Conservation (phyloP, 768 basidiomycete genomes). For the Pisolithus marmoratus region DNA sequence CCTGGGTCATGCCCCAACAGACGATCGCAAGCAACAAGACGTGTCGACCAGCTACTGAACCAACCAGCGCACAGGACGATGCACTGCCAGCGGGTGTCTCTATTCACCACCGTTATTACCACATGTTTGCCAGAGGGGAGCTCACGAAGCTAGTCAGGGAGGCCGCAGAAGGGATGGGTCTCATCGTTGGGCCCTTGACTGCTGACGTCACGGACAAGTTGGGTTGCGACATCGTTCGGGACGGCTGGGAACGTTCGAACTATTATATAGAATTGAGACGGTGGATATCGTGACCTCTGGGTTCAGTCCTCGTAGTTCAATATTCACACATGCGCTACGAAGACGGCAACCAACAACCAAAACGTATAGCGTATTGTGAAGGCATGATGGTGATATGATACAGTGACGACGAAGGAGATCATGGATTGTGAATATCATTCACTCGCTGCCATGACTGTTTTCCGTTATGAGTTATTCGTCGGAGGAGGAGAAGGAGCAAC, state of each 20-base stretch:
- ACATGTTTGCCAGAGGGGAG: slow-evolving; percentile 88
- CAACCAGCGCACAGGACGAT: background rate
- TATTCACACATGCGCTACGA: slow-evolving; percentile 5
- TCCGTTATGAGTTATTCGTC: slow-evolving; percentile 9
- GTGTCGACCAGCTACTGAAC: slow-evolving; percentile 6
- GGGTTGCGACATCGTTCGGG: slow-evolving; percentile 64
- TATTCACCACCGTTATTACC: slow-evolving; percentile 88
- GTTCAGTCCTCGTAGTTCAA: background rate
- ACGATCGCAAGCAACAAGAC: slow-evolving; percentile 15
- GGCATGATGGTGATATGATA: slow-evolving; percentile 20
- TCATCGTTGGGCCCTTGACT: slow-evolving; percentile 42
- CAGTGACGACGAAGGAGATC: slow-evolving; percentile 16
- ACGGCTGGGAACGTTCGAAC: slow-evolving; percentile 87
- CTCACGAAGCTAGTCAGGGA: slow-evolving; percentile 52
- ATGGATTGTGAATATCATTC: slow-evolving; percentile 48
- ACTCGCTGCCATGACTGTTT: slow-evolving; percentile 86
- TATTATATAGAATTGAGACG: slow-evolving; percentile 74
- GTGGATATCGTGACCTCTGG: slow-evolving; percentile 40
- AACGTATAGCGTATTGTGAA: slow-evolving; percentile 19
- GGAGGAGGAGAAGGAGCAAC: slow-evolving; percentile 30
- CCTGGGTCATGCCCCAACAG: slow-evolving; percentile 65
- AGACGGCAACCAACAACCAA: slow-evolving; percentile 8
- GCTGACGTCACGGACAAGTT: slow-evolving; percentile 8
- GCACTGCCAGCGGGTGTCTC: slow-evolving; percentile 23
- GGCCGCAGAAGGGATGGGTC: slow-evolving; percentile 55